These are phyloP conservation scores for Kalmanozyma brasiliensis DNA, from an alignment of 1,284 basidiomycete species.

Conservation along the genomic window DNA sequence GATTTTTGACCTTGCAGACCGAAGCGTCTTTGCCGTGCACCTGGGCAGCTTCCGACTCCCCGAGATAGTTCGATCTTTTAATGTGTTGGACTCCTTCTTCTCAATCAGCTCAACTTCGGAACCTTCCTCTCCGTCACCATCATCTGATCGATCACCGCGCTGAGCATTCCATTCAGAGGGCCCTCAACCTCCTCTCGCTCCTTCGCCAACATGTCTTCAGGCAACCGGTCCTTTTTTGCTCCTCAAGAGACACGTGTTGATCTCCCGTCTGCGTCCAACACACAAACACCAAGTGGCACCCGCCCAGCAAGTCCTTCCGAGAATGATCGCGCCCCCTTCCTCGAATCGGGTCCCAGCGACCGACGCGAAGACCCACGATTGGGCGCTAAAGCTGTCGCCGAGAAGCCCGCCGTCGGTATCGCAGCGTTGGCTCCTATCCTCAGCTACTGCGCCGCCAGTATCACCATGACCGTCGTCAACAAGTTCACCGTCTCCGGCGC, in stretches of 20 bases:
- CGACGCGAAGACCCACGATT: slow-evolving; percentile 43
- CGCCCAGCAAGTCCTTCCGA: slow-evolving; percentile 50
- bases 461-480: slow-evolving; percentile 97
- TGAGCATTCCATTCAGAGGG: neutral
- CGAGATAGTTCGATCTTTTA: too few relatives aligned
- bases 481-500: slow-evolving; percentile 97
- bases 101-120: neutral
- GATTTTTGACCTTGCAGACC: too few relatives aligned
- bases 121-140: slow-evolving; percentile 4
- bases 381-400: slow-evolving; percentile 43
- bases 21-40: too few relatives aligned
- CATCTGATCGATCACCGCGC: slow-evolving; percentile 1
- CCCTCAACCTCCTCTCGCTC: neutral
- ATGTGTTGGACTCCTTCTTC: neutral
- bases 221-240: slow-evolving; percentile 51
- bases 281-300: slow-evolving; percentile 40
- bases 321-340: slow-evolving; percentile 47
- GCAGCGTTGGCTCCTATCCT: slow-evolving; percentile 78
- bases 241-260: slow-evolving; percentile 46
- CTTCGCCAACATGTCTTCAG: slow-evolving; percentile 29
- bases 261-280: slow-evolving; percentile 29
- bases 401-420: slow-evolving; percentile 43
- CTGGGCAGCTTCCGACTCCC: too few relatives aligned
- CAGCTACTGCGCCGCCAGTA: slow-evolving; percentile 92
- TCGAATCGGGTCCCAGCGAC: slow-evolving; percentile 21